Evolutionary conservation across 768 basidiomycete genomes (phyloP).

Genomic region (Xerocomellus intermedius): DNA sequence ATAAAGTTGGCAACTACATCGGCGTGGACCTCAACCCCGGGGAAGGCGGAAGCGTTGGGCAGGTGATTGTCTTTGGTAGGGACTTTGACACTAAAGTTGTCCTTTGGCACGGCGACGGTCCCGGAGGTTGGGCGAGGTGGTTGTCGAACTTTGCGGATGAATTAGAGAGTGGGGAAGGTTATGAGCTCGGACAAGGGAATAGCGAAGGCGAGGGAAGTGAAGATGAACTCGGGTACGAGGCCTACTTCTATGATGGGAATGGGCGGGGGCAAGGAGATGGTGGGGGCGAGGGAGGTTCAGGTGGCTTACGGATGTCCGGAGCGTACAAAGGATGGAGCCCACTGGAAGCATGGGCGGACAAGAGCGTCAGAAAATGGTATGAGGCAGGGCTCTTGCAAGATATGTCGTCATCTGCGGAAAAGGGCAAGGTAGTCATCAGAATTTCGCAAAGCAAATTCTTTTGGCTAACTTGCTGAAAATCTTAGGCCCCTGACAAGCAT

Average conservation of each 20-base stretch:
- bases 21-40: constrained; percentile 92
- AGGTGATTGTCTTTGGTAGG: constrained; percentile 98
- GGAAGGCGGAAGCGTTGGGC: constrained; percentile 72
- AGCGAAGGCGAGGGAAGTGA: constrained; percentile 73
- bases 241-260: constrained; percentile 81
- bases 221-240: constrained; percentile 82
- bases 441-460: background rate
- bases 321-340: constrained; percentile 93
- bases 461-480: constrained; percentile 18
- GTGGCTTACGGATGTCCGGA: constrained; percentile 73
- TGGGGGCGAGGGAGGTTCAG: constrained; percentile 68
- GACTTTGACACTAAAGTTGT: constrained; percentile 99
- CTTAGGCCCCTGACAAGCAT: constrained; percentile 43
- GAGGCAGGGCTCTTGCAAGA: constrained; percentile 70
- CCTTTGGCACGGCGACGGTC: constrained; percentile 87
- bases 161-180: constrained; percentile 86
- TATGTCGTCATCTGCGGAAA: constrained; percentile 37
- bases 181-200: constrained; percentile 62
- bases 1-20: constrained; percentile 94
- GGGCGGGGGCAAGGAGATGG: constrained; percentile 78
- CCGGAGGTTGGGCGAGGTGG: constrained; percentile 94
- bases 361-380: constrained; percentile 83
- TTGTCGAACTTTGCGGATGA: constrained; percentile 89
- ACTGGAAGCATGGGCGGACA: constrained; percentile 91
- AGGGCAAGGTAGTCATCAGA: constrained; percentile 46